These are phyloP conservation scores for Dipteronia sinensis DNA, from an alignment of 345 rosid species.

Conservation along the genomic window DNA sequence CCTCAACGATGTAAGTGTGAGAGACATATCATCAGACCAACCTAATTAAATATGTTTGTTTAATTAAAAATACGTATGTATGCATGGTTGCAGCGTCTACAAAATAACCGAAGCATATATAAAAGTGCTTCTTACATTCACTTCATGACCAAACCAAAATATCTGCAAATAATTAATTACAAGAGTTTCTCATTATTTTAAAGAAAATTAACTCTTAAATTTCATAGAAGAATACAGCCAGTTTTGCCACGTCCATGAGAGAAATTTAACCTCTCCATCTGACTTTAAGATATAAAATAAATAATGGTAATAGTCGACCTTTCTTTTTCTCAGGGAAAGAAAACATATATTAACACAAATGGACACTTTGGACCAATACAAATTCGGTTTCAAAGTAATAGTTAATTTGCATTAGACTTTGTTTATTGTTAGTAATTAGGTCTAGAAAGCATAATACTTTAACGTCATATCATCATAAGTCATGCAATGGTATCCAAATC, in stretches of 20 bases:
- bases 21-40: too few relatives aligned
- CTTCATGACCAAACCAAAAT: too few relatives aligned
- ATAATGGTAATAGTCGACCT: neutral
- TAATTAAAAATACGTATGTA: too few relatives aligned
- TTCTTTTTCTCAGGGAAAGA: neutral
- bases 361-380: neutral
- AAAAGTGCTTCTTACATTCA: too few relatives aligned
- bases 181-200: too few relatives aligned
- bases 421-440: neutral
- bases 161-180: too few relatives aligned
- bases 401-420: neutral
- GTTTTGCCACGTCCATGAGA: neutral
- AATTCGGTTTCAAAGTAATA: neutral
- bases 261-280: neutral
- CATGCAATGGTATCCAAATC: slow-evolving; percentile 27
- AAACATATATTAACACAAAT: neutral
- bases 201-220: too few relatives aligned
- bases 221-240: too few relatives aligned
- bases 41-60: too few relatives aligned
- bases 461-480: neutral
- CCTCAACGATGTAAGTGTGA: too few relatives aligned
- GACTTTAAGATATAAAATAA: neutral
- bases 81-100: too few relatives aligned
- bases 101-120: too few relatives aligned
- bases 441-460: neutral